Evolutionary conservation across 768 basidiomycete genomes (phyloP).

Genomic region (Boletus reticuloceps): DNA sequence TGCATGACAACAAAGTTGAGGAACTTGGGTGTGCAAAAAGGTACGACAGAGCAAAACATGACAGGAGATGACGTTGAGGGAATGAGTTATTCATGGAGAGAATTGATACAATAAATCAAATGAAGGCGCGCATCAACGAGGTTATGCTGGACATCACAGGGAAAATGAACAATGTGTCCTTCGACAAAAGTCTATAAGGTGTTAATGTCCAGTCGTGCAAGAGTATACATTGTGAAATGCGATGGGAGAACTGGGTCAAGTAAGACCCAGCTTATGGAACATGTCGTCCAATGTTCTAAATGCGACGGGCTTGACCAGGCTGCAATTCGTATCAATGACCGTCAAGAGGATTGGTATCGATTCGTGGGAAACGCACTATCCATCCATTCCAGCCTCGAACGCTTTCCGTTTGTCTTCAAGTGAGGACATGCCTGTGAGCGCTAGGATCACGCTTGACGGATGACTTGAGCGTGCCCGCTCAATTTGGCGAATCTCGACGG

Average conservation of each 20-base stretch:
- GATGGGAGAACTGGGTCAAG: conserved; percentile 26
- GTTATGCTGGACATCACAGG: background rate
- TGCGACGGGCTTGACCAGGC: conserved; percentile 94
- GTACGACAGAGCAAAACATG: conserved; percentile 7
- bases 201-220: conserved; percentile 11
- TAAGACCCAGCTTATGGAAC: conserved; percentile 67
- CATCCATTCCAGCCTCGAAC: conserved; percentile 91
- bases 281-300: conserved; percentile 86
- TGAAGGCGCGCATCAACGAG: background rate
- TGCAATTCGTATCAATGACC: conserved; percentile 27
- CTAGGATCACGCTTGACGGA: conserved; percentile 62
- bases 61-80: background rate
- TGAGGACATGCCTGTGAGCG: conserved; percentile 92
- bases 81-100: conserved; percentile 2
- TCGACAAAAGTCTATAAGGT: conserved; percentile 4
- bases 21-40: background rate
- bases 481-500: conserved; percentile 74
- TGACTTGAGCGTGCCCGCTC: conserved; percentile 45
- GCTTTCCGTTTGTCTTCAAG: conserved; percentile 89
- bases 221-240: conserved; percentile 13
- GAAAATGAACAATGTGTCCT: background rate
- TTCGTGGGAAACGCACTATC: conserved; percentile 67
- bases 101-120: conserved; percentile 10
- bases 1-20: background rate
- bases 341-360: background rate